phyloP scores from a whole-genome alignment of 2,329 filamentous ascomycete genomes.

The Claviceps digitariae region DNA sequence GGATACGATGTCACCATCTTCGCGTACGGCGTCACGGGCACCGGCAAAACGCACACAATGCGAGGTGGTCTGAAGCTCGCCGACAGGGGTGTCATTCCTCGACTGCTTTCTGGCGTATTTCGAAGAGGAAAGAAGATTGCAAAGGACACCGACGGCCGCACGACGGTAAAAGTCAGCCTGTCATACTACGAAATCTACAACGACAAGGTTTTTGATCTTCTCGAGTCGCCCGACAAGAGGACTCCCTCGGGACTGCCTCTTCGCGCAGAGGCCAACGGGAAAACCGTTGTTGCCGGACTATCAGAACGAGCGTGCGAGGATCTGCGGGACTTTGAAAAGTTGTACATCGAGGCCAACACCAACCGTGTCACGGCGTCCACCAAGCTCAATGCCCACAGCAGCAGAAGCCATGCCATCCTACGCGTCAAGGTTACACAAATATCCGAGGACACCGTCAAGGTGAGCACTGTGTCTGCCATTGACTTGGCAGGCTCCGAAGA shows the following conservation, averaged over 20 bases:
- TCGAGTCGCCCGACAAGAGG: constrained; percentile 78
- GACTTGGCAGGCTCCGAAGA: constrained; percentile 93
- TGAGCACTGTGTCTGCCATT: constrained; percentile 85
- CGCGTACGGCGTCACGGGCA: constrained; percentile 85
- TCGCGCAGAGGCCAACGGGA: constrained; percentile 73
- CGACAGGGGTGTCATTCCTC: constrained; percentile 77
- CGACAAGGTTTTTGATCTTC: constrained; percentile 84
- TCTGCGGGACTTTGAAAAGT: constrained; percentile 75
- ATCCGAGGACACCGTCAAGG: constrained; percentile 50
- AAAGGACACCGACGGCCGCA: constrained; percentile 62
- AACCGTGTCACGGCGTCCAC: constrained; percentile 83
- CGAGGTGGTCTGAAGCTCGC: constrained; percentile 75
- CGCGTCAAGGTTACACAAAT: constrained; percentile 78
- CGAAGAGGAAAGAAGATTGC: constrained; percentile 71
- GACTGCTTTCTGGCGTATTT: constrained; percentile 75
- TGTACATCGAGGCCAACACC: constrained; percentile 86
- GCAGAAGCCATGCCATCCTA: constrained; percentile 78
- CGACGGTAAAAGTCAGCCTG: constrained; percentile 58
- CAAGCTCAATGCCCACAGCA: constrained; percentile 85
- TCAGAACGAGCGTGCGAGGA: constrained; percentile 71
- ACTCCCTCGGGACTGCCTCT: constrained; percentile 68
- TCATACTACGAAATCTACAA: constrained; percentile 98
- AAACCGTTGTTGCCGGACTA: constrained; percentile 75
- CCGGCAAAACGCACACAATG: constrained; percentile 94
- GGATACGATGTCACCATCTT: constrained; percentile 83